Conservation (phyloP, 495 filamentous ascomycete species). For the Neurospora intermedia region DNA sequence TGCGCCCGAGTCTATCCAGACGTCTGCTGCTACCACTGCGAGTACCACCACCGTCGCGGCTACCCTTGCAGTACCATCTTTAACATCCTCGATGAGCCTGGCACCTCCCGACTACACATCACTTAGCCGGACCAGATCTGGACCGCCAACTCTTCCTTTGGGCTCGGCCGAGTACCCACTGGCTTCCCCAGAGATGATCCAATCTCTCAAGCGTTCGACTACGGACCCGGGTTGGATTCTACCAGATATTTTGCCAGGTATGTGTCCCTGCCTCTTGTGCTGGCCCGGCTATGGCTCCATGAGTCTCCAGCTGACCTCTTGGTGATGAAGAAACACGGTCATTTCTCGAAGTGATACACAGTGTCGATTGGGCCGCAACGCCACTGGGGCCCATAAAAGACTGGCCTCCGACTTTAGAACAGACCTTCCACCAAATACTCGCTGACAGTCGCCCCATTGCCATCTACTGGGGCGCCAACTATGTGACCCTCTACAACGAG, state of each 20-base stretch:
- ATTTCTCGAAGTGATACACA: slow-evolving; percentile 23
- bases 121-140: slow-evolving; percentile 7
- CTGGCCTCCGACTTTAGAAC: slow-evolving; percentile 45
- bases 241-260: slow-evolving; percentile 22
- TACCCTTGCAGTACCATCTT: background rate
- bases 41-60: background rate
- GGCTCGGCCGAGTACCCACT: slow-evolving; percentile 2
- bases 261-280: background rate
- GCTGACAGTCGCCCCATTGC: slow-evolving; percentile 54
- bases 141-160: background rate
- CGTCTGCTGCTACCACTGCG: background rate
- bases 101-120: slow-evolving; percentile 1
- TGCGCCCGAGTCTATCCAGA: background rate
- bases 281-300: background rate
- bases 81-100: background rate
- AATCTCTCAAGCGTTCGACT: slow-evolving; percentile 11
- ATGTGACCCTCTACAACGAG: slow-evolving; percentile 36
- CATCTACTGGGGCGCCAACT: slow-evolving; percentile 34
- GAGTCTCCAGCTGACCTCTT: background rate
- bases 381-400: slow-evolving; percentile 48
- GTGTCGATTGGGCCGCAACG: slow-evolving; percentile 46
- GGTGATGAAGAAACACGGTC: slow-evolving; percentile 18
- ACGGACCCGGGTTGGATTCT: slow-evolving; percentile 23
- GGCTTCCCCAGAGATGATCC: slow-evolving; percentile 10
- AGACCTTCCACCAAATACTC: slow-evolving; percentile 52